phyloP scores from a whole-genome alignment of 2,329 filamentous ascomycete species.

The Corniculantispora saksenae region DNA sequence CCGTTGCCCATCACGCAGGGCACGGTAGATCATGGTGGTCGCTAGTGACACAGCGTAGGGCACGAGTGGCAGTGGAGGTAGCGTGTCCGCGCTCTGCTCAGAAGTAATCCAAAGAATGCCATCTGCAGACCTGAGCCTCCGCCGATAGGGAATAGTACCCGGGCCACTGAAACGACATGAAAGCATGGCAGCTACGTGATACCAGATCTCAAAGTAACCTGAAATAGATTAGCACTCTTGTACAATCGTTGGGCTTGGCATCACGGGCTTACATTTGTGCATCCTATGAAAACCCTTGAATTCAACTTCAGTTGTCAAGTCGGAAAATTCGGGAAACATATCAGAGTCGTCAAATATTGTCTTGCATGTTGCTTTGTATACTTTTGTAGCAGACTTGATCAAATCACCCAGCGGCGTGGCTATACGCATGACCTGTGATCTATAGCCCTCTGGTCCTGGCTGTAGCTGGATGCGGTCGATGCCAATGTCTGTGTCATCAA shows the following conservation, averaged over 20 bases:
- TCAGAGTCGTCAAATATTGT: constrained; percentile 19
- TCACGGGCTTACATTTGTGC: constrained; percentile 19
- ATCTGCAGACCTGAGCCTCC: constrained; percentile 23
- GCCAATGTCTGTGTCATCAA: constrained; percentile 25
- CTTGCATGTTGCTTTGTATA: constrained; percentile 25
- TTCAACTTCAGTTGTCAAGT: not conserved
- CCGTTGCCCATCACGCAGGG: constrained; percentile 22
- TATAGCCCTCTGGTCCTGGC: constrained; percentile 7
- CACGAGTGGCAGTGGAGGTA: constrained; percentile 24
- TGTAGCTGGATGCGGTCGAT: constrained; percentile 14
- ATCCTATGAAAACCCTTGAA: constrained; percentile 20
- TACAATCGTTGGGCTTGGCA: not conserved
- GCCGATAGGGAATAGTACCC: constrained; percentile 21
- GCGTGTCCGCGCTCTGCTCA: constrained; percentile 10
- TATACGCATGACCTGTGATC: constrained; percentile 21
- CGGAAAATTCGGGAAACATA: constrained; percentile 21
- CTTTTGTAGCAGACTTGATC: constrained; percentile 23
- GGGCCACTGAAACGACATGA: constrained; percentile 26
- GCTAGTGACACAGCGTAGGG: constrained; percentile 26
- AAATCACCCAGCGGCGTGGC: constrained; percentile 23
- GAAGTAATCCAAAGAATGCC: constrained; percentile 20
- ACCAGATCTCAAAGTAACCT: constrained; percentile 27
- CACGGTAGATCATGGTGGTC: constrained; percentile 26
- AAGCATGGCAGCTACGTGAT: constrained; percentile 26
- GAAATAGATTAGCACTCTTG: not conserved